Base-by-base conservation (phyloP, 108 stramenopile species). In the Nitzschia sp. region DNA sequence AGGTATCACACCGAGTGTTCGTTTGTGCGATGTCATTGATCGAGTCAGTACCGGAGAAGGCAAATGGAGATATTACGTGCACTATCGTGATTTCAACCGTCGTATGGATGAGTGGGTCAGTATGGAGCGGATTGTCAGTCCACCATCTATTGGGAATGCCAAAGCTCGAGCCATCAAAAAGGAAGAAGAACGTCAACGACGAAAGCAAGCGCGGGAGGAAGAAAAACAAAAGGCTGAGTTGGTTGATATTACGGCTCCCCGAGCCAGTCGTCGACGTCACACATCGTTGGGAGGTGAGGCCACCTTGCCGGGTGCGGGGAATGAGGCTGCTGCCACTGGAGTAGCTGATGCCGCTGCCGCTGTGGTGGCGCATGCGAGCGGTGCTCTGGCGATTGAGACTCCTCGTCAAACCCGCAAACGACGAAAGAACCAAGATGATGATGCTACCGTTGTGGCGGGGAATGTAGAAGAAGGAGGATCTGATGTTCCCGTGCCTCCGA, bases 31-130 rank as follows among this genome's bases (percentile, higher is more conserved):
- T 59, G 70, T 94, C 52, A 94, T 94, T 58, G 93, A 94, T 80
- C 83, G 93, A 14, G 79, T 80, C 2, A 72, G 82, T 7, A 41
- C 71, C 1, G 62, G 62, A 22, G 50, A 25, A 38, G 63, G 55
- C 38, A 57, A 66, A 61, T 95, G 86, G 88, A 72, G 80, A 39
- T 98, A 97, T 72, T 98, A 98, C 79, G 89, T 99, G 12, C 98
- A 99, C 66, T 99, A 97, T 69, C 83, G 89, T 37, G 93, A 97
- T 52, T 94, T 97, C 57, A 98, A 99, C 81, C 88, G 98, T 24
- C 75, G 98, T 11, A 97, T 99, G 97, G 98, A 99, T 69, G 97
- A 97, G 77, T 99, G 98, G 98, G 87, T 99, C 17, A 66, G 63
- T 29, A 80, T 75, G 54, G 89, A 90, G 26, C 75, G 90, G 5